Evolutionary conservation across 331 rosid genomes (phyloP).

Genomic region (Pyracantha coccinea): DNA sequence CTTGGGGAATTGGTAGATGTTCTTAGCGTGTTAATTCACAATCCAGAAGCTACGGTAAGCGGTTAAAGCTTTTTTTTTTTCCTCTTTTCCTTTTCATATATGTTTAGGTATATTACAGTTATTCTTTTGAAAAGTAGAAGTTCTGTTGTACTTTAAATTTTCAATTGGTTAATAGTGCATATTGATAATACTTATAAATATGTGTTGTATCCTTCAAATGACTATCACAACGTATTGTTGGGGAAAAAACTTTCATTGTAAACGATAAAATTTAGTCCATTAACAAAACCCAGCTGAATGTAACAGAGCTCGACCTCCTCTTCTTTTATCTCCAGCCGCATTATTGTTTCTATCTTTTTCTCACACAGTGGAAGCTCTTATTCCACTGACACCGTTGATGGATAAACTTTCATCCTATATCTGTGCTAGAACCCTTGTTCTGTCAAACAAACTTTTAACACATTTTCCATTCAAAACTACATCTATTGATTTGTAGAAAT

Average conservation of each 20-base stretch:
- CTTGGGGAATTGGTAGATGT: constrained; percentile 92
- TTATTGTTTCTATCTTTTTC: too few species aligned
- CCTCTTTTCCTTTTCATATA: neutral
- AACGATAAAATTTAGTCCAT: too few species aligned
- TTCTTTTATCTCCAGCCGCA: too few species aligned
- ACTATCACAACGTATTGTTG: neutral
- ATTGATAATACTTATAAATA: neutral
- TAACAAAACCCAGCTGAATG: too few species aligned
- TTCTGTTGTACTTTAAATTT: neutral
- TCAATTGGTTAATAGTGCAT: neutral
- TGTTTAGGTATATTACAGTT: neutral
- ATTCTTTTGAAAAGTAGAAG: neutral
- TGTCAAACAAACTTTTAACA: too few species aligned
- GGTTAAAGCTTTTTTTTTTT: neutral
- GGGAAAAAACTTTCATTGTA: neutral
- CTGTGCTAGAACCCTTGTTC: too few species aligned
- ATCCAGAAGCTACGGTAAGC: constrained; percentile 95
- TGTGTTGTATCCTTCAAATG: neutral
- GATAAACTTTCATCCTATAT: too few species aligned
- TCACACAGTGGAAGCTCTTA: too few species aligned
- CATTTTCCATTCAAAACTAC: too few species aligned
- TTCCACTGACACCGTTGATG: too few species aligned
- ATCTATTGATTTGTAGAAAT: too few species aligned
- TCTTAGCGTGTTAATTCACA: constrained; percentile 73
- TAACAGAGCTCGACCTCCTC: too few species aligned